phyloP scores from a whole-genome alignment of 192 early-diverging fungal species.

The Obelidium mucronatum region DNA sequence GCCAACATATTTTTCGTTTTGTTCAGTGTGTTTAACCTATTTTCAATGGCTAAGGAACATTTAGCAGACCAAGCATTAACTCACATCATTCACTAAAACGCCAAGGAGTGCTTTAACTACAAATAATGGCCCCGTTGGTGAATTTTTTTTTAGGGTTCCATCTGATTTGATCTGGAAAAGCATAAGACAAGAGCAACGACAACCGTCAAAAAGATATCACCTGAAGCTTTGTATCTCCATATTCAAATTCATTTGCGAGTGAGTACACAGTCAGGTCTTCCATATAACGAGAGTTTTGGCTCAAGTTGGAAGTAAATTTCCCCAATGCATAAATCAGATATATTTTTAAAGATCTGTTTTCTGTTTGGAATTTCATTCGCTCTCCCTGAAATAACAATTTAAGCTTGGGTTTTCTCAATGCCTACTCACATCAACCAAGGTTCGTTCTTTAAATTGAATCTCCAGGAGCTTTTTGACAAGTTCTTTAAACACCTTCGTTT shows the following conservation, averaged over 20 bases:
- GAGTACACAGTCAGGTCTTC: constrained; percentile 59
- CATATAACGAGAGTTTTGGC: constrained; percentile 45
- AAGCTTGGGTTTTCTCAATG: too few species aligned
- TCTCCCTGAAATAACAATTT: neutral
- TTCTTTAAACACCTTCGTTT: constrained; percentile 55
- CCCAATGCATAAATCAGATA: constrained; percentile 61
- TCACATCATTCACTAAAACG: constrained; percentile 51
- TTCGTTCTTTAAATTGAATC: constrained; percentile 54
- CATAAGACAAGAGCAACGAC: too few species aligned
- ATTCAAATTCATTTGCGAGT: constrained; percentile 53
- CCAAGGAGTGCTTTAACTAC: constrained; percentile 51
- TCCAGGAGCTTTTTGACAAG: constrained; percentile 52
- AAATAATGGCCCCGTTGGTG: constrained; percentile 32
- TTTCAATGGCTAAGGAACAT: constrained; percentile 10
- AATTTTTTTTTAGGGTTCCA: constrained; percentile 21
- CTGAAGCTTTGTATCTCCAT: constrained; percentile 45
- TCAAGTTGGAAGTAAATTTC: constrained; percentile 50
- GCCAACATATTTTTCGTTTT: constrained; percentile 62
- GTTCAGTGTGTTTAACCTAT: constrained; percentile 53
- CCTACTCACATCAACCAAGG: constrained; percentile 28
- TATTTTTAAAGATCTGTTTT: constrained; percentile 48
- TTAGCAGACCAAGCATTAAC: constrained; percentile 10
- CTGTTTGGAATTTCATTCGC: constrained; percentile 30
- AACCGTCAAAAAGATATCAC: neutral
- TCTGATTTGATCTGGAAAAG: constrained; percentile 15